Conservation (phyloP, 2,329 filamentous ascomycete genomes). For the Ophiosphaerella narmari region DNA sequence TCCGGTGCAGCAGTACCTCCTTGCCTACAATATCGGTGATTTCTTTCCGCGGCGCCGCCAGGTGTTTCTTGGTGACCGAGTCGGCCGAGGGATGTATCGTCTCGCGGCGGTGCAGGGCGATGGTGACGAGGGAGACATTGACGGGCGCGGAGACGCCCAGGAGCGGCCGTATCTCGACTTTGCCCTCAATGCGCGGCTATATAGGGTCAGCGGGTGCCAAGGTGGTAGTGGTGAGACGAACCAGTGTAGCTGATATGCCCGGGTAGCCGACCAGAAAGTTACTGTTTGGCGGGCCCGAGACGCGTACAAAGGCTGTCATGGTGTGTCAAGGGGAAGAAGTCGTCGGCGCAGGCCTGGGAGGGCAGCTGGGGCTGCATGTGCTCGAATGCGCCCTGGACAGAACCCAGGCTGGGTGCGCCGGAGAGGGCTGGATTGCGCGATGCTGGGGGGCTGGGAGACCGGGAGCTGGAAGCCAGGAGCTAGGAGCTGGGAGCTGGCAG, state of each 20-base stretch:
- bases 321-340: constrained; percentile 30
- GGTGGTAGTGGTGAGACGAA: constrained; percentile 57
- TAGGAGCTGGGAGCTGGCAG: not conserved
- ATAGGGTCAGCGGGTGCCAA: constrained; percentile 26
- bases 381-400: constrained; percentile 10
- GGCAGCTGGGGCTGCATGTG: constrained; percentile 43
- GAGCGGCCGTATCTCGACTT: constrained; percentile 91
- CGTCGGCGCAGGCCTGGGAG: constrained; percentile 43
- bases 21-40: constrained; percentile 92
- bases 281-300: constrained; percentile 95
- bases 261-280: constrained; percentile 97
- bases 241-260: constrained; percentile 94
- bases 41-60: constrained; percentile 88
- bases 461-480: constrained; percentile 5
- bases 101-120: constrained; percentile 90
- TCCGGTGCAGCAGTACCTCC: constrained; percentile 89
- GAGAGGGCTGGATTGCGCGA: constrained; percentile 11
- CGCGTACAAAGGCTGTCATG: constrained; percentile 82
- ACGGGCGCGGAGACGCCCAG: constrained; percentile 87
- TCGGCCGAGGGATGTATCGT: constrained; percentile 96
- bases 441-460: constrained; percentile 9
- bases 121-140: constrained; percentile 87
- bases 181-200: constrained; percentile 94
- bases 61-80: constrained; percentile 87
- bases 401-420: constrained; percentile 2